Percentiles rank a stretch among this genome's conserved stretches.
Conservation (phyloP, 805 yeast species). For the Debaryomyces tyrocola region DNA sequence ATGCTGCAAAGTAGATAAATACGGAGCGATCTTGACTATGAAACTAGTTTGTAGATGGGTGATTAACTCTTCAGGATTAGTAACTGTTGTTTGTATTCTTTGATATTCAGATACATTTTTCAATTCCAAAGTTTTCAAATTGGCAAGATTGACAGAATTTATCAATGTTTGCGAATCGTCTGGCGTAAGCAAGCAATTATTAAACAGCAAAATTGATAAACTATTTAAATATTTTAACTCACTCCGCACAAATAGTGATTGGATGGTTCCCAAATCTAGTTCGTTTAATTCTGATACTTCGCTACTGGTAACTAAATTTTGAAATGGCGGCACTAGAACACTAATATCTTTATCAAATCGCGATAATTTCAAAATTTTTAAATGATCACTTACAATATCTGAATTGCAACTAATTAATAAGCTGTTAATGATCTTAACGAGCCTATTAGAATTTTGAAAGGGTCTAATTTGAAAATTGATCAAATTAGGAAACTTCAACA, state of each 20-base stretch:
- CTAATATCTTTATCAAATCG: slow-evolving; percentile 17
- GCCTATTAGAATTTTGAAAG: slow-evolving; percentile 24
- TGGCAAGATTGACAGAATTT: slow-evolving; percentile 16
- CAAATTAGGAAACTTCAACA: slow-evolving; percentile 26
- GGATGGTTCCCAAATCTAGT: slow-evolving; percentile 10
- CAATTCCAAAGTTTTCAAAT: slow-evolving; percentile 28
- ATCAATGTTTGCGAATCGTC: slow-evolving; percentile 20
- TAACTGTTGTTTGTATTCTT: slow-evolving; percentile 2
- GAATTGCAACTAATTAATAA: slow-evolving; percentile 10
- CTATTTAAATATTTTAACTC: slow-evolving; percentile 12
- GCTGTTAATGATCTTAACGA: slow-evolving; percentile 20
- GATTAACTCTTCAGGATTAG: slow-evolving; percentile 8
- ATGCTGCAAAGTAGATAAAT: slow-evolving; percentile 21
- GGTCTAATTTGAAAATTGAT: slow-evolving; percentile 35
- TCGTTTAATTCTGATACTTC: slow-evolving; percentile 6
- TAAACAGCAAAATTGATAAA: slow-evolving; percentile 21
- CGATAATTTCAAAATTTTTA: slow-evolving; percentile 18
- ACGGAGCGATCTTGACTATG: slow-evolving; percentile 21
- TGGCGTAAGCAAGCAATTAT: slow-evolving; percentile 21
- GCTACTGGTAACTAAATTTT: slow-evolving; percentile 10
- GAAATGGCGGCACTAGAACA: slow-evolving; percentile 15
- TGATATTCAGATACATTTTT: slow-evolving; percentile 38
- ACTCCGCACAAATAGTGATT: slow-evolving; percentile 9
- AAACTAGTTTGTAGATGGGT: slow-evolving; percentile 16
- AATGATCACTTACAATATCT: slow-evolving; percentile 7